Evolutionary conservation across 2,329 filamentous ascomycete species (phyloP), one percentile per base, ranked within the genome.

Genomic region (Alternaria conjuncta): DNA sequence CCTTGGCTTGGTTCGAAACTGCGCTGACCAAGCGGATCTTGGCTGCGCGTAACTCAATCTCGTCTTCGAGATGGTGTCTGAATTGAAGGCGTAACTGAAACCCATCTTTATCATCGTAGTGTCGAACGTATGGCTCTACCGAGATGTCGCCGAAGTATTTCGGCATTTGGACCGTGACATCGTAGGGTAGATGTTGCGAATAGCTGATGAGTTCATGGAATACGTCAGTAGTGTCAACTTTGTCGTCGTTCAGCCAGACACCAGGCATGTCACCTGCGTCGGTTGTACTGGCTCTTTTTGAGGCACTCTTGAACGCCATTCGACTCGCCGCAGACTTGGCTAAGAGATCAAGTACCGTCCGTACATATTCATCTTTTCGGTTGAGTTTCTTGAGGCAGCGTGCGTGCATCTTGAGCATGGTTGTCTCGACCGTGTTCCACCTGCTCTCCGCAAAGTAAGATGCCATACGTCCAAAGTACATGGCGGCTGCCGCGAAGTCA

Each of bases 361-460:
- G 87, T 15, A 94, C 89, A 72, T 94, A 96, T 65, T 97, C 93
- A 56, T 95, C 91, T 63, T 89, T 89, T 13, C 89, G 88, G 53
- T 91, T 85, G 26, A 97, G 86, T 70, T 92, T 87, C 68, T 92
- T 90, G 26, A 99, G 85, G 77, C 94, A 98, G 53, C 88, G 87
- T 0, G 92, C 88, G 76, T 97, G 96, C 85, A 97, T 91, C 67
- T 92, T 88, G 6, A 98, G 85, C 86, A 97, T 92, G 1, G 91
- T 91, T 4, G 93, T 84, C 75, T 98, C 94, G 12, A 97, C 84
- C 1, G 90, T 83, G 57, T 87, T 89, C 94, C 96, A 98, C 49
- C 90, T 88, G 60, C 87, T 89, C 60, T 90, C 88, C 0, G 90
- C 91, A 71, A 96, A 97, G 2, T 71, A 67, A 0, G 91, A 90